Percentiles rank a stretch among this genome's conserved stretches.
phyloP scores from a whole-genome alignment of 2,329 filamentous ascomycete genomes.

The Lanzia echinophila region DNA sequence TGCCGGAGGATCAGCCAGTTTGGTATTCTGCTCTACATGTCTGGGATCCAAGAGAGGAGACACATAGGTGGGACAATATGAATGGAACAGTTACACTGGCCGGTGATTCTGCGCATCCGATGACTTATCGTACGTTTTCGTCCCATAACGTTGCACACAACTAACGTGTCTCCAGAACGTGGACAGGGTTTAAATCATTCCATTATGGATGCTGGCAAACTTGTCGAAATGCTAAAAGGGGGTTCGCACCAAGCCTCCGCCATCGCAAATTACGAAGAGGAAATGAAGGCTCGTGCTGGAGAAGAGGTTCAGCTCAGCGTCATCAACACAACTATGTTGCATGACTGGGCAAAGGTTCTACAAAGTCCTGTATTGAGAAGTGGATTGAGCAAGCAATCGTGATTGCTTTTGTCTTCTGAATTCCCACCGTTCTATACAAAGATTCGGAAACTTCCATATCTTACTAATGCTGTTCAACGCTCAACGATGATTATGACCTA shows the following conservation, averaged over 20 bases:
- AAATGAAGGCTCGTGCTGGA: constrained; percentile 39
- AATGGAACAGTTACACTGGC: constrained; percentile 30
- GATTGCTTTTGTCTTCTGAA: neutral
- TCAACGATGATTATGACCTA: too few species aligned
- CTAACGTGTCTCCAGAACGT: constrained; percentile 35
- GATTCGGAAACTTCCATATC: too few species aligned
- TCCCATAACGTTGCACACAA: neutral
- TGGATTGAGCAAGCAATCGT: constrained; percentile 6
- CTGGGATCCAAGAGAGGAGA: constrained; percentile 30
- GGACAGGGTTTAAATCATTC: constrained; percentile 45
- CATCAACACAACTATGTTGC: constrained; percentile 40
- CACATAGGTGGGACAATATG: constrained; percentile 29
- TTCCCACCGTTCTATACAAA: too few species aligned
- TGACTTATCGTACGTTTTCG: constrained; percentile 30
- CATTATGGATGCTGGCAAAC: constrained; percentile 36
- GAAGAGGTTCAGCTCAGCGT: constrained; percentile 39
- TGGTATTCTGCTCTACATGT: constrained; percentile 28
- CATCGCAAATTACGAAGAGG: constrained; percentile 37
- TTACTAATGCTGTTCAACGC: too few species aligned
- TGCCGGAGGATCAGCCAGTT: constrained; percentile 28
- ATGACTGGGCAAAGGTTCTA: constrained; percentile 34
- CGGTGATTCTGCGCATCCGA: constrained; percentile 33
- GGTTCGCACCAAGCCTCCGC: constrained; percentile 25
- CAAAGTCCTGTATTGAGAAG: constrained; percentile 27
- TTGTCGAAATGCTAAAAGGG: constrained; percentile 23